Conservation (phyloP, 2,329 filamentous ascomycete genomes). For the Pseudocercospora crystallina region DNA sequence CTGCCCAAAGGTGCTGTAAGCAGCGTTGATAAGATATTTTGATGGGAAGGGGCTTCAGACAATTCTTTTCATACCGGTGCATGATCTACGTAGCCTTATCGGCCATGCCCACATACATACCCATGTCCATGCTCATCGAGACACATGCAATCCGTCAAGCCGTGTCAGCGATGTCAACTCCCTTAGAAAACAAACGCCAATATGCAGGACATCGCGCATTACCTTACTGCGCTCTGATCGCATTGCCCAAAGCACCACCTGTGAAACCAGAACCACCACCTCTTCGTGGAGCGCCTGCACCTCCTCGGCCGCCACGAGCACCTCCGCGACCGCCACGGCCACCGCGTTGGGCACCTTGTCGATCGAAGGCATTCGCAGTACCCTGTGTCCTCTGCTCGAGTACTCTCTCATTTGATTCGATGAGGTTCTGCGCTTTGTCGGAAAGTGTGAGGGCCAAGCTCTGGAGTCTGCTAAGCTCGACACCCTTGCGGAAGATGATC, state of each 20-base stretch:
- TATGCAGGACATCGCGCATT: slow-evolving; percentile 11
- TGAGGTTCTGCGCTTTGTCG: slow-evolving; percentile 93
- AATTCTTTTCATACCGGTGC: too few relatives aligned
- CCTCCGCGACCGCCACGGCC: slow-evolving; percentile 64
- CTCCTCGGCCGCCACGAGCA: slow-evolving; percentile 59
- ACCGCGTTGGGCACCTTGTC: slow-evolving; percentile 76
- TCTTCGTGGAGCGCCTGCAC: slow-evolving; percentile 59
- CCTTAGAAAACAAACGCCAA: slow-evolving; percentile 12
- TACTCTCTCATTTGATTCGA: slow-evolving; percentile 96
- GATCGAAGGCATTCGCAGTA: slow-evolving; percentile 90
- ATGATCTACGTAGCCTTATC: too few relatives aligned
- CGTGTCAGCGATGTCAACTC: too few relatives aligned
- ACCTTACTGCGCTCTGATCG: slow-evolving; percentile 48
- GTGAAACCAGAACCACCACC: slow-evolving; percentile 81
- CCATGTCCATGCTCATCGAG: too few relatives aligned
- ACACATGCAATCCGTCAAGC: too few relatives aligned
- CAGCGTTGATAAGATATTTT: too few relatives aligned
- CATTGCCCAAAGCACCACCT: slow-evolving; percentile 70
- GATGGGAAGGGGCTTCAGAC: too few relatives aligned
- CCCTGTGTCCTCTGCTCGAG: slow-evolving; percentile 96
- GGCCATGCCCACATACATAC: too few relatives aligned
- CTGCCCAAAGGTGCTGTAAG: too few relatives aligned
- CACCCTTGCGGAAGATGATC: slow-evolving; percentile 98
- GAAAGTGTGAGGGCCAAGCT: slow-evolving; percentile 89
- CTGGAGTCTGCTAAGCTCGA: slow-evolving; percentile 94